These are phyloP conservation scores for Saccharomyces hybrid DNA, from an alignment of 1,139 yeast genomes.

Conservation along the genomic window DNA sequence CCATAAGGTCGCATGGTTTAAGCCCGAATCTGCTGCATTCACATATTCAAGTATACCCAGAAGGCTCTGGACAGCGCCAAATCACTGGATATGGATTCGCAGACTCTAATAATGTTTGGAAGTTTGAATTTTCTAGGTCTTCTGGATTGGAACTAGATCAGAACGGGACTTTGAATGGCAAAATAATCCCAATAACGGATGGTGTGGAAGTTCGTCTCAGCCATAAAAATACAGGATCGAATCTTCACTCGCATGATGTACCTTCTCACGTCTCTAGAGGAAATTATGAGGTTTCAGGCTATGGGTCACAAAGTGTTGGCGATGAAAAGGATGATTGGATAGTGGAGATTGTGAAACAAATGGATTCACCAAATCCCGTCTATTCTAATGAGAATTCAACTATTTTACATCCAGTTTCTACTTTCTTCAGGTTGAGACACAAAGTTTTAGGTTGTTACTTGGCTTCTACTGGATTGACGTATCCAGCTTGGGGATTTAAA, in stretches of 20 bases:
- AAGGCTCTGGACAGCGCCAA: conserved; percentile 68
- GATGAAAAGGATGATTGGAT: conserved; percentile 69
- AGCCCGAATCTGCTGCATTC: conserved; percentile 67
- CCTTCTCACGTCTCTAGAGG: conserved; percentile 47
- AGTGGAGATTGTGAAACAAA: conserved; percentile 54
- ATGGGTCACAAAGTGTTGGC: conserved; percentile 47
- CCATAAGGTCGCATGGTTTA: conserved; percentile 65
- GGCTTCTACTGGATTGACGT: conserved; percentile 62
- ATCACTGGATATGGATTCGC: conserved; percentile 69
- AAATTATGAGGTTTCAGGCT: conserved; percentile 60
- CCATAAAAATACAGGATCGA: conserved; percentile 46
- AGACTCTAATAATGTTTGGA: conserved; percentile 61
- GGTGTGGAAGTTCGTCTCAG: conserved; percentile 50
- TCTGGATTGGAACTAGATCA: conserved; percentile 26
- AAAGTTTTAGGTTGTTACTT: conserved; percentile 61
- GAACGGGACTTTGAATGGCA: conserved; percentile 24
- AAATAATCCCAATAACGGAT: conserved; percentile 33
- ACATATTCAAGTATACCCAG: conserved; percentile 60
- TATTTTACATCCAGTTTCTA: conserved; percentile 57
- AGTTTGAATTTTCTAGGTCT: conserved; percentile 42
- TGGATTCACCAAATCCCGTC: conserved; percentile 42
- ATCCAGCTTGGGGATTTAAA: conserved; percentile 75
- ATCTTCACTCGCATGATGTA: conserved; percentile 57
- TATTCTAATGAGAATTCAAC: conserved; percentile 34
- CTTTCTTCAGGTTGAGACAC: conserved; percentile 58